Conservation (phyloP, 2,329 filamentous ascomycete genomes). For the Botrytis cinerea region DNA sequence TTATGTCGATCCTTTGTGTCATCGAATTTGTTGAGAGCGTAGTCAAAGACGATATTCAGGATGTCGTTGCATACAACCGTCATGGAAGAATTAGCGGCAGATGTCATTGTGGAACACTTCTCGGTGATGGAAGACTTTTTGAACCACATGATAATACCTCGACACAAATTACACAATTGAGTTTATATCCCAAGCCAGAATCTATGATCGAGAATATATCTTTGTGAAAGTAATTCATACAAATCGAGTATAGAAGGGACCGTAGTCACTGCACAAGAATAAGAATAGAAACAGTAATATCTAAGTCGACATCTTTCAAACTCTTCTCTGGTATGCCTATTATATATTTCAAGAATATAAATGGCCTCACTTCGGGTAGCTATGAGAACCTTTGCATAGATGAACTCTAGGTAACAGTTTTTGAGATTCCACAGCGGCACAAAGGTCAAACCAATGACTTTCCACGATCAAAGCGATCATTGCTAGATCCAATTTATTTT, state of each 20-base stretch:
- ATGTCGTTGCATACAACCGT: background rate
- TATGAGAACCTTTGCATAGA: background rate
- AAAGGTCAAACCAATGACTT: background rate
- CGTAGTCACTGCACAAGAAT: background rate
- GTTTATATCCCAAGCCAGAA: background rate
- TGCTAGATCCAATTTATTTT: background rate
- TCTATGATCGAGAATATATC: background rate
- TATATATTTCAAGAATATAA: background rate
- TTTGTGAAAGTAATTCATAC: background rate
- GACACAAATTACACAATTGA: background rate
- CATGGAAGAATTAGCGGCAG: background rate
- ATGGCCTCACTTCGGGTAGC: background rate
- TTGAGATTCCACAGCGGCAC: background rate
- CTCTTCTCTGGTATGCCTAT: background rate
- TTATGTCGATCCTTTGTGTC: background rate
- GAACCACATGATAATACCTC: background rate
- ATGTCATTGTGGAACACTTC: background rate
- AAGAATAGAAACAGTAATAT: background rate
- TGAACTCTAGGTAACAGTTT: background rate
- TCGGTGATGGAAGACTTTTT: background rate
- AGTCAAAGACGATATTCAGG: background rate
- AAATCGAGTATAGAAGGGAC: background rate
- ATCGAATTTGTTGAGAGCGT: background rate
- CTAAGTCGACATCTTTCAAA: background rate
- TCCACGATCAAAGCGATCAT: background rate